Evolutionary conservation across 2,329 filamentous ascomycete genomes (phyloP), one percentile per base, ranked within the genome.

Genomic region (Pezicula radicicola): DNA sequence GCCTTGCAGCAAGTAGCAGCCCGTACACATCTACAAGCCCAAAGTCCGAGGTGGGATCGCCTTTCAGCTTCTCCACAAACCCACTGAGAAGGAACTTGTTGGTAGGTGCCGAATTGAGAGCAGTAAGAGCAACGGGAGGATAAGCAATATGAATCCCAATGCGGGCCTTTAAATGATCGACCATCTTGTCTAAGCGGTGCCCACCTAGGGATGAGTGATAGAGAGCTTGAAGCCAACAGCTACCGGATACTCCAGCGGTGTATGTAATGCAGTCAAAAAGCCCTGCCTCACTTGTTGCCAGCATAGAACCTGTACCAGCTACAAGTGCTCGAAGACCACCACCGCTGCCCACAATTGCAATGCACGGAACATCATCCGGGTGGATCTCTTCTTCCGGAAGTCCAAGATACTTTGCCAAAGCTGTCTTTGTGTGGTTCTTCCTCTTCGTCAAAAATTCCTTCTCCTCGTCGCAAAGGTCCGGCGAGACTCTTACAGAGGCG

Each of bases 181-280:
- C 81, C 18, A 96, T 77, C 36, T 77, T 81, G 19, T 78, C 74
- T 60, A 96, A 81, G 55, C 81, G 83, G 50, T 85, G 82, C 15
- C 79, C 76, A 0, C 87, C 80, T 51, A 97, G 79, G 1, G 90
- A 89, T 0, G 90, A 93, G 64, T 94, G 85, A 66, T 89, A 96
- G 4, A 99, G 77, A 0, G 89, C 79, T 68, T 97, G 93, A 6
- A 97, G 78, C 94, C 94, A 99, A 69, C 94, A 97, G 57, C 89
- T 95, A 0, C 94, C 94, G 66, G 91, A 97, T 46, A 99, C 94
- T 1, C 94, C 94, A 5, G 93, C 91, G 0, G 91, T 96, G 65
- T 99, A 99, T 1, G 92, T 97, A 10, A 90, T 81, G 66, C 94
- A 97, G 70, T 97, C 92, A 67, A 96, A 95, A 0, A 99, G 75